phyloP scores from a whole-genome alignment of 2,329 filamentous ascomycete genomes.

The Herpotrichia juniperi region DNA sequence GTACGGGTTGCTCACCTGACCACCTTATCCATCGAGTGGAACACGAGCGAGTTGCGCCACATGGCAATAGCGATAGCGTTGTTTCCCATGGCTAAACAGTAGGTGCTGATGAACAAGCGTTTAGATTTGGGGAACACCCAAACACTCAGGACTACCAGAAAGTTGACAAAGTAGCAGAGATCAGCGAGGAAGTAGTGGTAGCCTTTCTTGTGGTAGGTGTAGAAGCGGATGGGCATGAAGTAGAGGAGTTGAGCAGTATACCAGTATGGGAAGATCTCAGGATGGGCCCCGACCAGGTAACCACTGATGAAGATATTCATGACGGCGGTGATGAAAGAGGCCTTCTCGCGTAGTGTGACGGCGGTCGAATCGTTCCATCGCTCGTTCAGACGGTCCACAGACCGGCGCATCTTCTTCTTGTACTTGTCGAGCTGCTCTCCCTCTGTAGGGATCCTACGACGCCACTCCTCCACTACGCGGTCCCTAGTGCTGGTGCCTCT shows the following conservation, averaged over 20 bases:
- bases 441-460: slow-evolving; percentile 80
- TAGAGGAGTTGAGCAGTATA: slow-evolving; percentile 87
- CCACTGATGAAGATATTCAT: slow-evolving; percentile 98
- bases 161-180: slow-evolving; percentile 97
- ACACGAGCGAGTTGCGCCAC: slow-evolving; percentile 98
- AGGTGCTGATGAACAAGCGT: slow-evolving; percentile 87
- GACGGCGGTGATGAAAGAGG: slow-evolving; percentile 94
- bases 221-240: slow-evolving; percentile 96
- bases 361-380: slow-evolving; percentile 89
- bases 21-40: slow-evolving; percentile 98
- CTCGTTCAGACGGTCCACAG: slow-evolving; percentile 83
- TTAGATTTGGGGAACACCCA: slow-evolving; percentile 93
- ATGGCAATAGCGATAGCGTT: slow-evolving; percentile 97
- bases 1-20: slow-evolving; percentile 64
- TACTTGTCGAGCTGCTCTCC: slow-evolving; percentile 95
- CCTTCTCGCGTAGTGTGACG: slow-evolving; percentile 89
- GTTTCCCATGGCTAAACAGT: slow-evolving; percentile 92
- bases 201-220: slow-evolving; percentile 86
- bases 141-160: slow-evolving; percentile 79
- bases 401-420: slow-evolving; percentile 81
- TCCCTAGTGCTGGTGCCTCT: slow-evolving; percentile 81
- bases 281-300: slow-evolving; percentile 85
- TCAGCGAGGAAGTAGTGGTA: slow-evolving; percentile 94
- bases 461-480: slow-evolving; percentile 91
- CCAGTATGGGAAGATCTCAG: slow-evolving; percentile 90